Conservation (phyloP, 2,329 filamentous ascomycete species). For the Paecilomyces sp. region DNA sequence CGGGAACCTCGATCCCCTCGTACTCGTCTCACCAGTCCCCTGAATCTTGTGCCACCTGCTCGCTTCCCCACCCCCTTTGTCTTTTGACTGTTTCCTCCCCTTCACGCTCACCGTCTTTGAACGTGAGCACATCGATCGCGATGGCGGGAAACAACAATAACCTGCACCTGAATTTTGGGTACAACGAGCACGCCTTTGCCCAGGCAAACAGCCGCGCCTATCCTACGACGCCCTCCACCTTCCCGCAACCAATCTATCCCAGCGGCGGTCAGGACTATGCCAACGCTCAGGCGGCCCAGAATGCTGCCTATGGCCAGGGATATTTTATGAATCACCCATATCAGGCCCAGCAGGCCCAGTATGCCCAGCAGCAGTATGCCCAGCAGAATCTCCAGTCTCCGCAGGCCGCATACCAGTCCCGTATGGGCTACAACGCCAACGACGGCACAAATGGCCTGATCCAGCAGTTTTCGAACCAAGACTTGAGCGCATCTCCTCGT, state of each 20-base stretch:
- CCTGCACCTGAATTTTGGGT: conserved; percentile 42
- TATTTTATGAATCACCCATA: conserved; percentile 62
- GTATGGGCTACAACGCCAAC: conserved; percentile 51
- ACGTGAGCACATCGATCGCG: conserved; percentile 40
- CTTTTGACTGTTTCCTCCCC: conserved; percentile 4
- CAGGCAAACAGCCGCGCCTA: conserved; percentile 61
- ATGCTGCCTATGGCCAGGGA: conserved; percentile 34
- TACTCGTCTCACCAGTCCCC: background rate
- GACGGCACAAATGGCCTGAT: conserved; percentile 87
- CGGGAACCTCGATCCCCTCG: background rate
- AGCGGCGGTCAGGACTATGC: conserved; percentile 56
- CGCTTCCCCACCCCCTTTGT: conserved; percentile 4
- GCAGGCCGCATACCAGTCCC: conserved; percentile 47
- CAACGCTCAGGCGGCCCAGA: conserved; percentile 36
- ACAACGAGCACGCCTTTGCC: conserved; percentile 59
- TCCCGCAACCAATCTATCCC: conserved; percentile 79
- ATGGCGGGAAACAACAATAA: conserved; percentile 57
- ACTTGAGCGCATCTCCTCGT: conserved; percentile 68
- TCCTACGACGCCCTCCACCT: conserved; percentile 89
- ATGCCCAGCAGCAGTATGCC: conserved; percentile 45
- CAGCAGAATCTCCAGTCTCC: conserved; percentile 49
- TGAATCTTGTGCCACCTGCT: background rate
- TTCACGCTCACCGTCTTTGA: conserved; percentile 11
- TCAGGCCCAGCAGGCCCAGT: conserved; percentile 45
- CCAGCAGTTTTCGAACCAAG: conserved; percentile 95